These are phyloP conservation scores for Suhomyces atakaporum DNA, from an alignment of 1,139 yeast genomes.

Conservation along the genomic window DNA sequence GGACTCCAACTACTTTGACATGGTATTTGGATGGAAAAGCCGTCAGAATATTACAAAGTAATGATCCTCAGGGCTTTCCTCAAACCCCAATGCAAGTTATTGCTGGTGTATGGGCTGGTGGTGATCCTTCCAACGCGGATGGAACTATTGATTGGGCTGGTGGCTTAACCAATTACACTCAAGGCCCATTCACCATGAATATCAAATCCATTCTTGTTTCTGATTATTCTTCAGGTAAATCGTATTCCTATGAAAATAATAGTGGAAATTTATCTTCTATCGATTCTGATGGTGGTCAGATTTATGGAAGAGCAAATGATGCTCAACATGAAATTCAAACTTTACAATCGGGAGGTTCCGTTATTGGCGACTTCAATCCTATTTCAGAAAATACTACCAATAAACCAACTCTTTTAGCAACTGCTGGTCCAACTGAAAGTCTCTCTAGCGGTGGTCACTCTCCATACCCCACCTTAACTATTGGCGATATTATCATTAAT, in stretches of 20 bases:
- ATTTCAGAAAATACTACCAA: slow-evolving; percentile 2
- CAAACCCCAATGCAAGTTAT: slow-evolving; percentile 74
- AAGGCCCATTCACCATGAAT: slow-evolving; percentile 70
- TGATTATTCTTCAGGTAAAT: slow-evolving; percentile 79
- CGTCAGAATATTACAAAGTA: slow-evolving; percentile 58
- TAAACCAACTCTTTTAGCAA: slow-evolving; percentile 15
- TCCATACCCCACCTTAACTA: slow-evolving; percentile 12
- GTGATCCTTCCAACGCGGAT: slow-evolving; percentile 61
- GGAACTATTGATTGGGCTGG: slow-evolving; percentile 90
- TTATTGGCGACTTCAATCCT: slow-evolving; percentile 7
- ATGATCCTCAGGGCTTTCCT: slow-evolving; percentile 65
- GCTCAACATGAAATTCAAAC: slow-evolving; percentile 52
- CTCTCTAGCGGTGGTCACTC: slow-evolving; percentile 16
- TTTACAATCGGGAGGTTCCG: slow-evolving; percentile 28
- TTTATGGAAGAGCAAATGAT: slow-evolving; percentile 58
- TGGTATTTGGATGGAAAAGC: slow-evolving; percentile 65
- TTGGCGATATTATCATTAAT: slow-evolving; percentile 6
- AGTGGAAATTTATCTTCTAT: slow-evolving; percentile 73
- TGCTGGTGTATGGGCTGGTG: slow-evolving; percentile 83
- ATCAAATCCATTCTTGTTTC: slow-evolving; percentile 61
- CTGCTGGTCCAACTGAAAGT: slow-evolving; percentile 15
- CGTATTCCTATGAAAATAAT: slow-evolving; percentile 63
- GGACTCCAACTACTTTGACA: slow-evolving; percentile 62
- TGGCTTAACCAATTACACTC: slow-evolving; percentile 64
- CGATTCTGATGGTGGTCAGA: slow-evolving; percentile 59